Percentiles rank a stretch among this genome's conserved stretches.
phyloP scores from a whole-genome alignment of 805 yeast species.

The Saturnispora diversa region DNA sequence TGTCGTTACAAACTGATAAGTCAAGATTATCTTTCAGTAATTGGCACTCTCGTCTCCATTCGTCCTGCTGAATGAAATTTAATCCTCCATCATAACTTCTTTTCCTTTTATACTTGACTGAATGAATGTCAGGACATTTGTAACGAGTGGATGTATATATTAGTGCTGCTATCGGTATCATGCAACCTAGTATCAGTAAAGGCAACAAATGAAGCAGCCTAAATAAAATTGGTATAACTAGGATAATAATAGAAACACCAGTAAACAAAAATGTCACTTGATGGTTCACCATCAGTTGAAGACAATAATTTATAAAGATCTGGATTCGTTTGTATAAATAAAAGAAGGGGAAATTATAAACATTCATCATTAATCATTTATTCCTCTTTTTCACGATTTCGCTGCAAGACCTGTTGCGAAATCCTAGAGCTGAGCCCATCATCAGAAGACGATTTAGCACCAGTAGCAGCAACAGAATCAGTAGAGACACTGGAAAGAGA shows the following conservation, averaged over 20 bases:
- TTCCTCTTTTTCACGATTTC: conserved; percentile 18
- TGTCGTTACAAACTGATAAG: conserved; percentile 10
- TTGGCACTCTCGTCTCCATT: conserved; percentile 27
- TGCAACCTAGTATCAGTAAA: conserved; percentile 14
- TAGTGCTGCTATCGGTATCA: conserved; percentile 14
- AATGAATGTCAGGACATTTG: neutral
- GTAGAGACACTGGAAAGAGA: neutral
- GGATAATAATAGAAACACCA: neutral
- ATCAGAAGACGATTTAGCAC: conserved; percentile 7
- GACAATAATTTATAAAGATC: too few species aligned
- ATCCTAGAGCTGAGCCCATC: conserved; percentile 15
- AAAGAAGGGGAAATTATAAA: neutral
- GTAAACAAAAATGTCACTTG: neutral
- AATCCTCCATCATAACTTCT: conserved; percentile 16
- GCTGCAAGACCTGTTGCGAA: conserved; percentile 22
- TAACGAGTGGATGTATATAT: neutral
- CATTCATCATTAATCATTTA: neutral
- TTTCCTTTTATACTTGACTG: neutral
- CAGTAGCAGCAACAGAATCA: neutral
- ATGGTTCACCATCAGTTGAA: neutral
- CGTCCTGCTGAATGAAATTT: conserved; percentile 17
- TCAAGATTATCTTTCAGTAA: conserved; percentile 14
- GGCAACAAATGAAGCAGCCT: conserved; percentile 10
- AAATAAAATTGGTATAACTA: conserved; percentile 10
- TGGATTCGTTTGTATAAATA: neutral